phyloP scores from a whole-genome alignment of 768 basidiomycete species.

The Agaricus blazei region DNA sequence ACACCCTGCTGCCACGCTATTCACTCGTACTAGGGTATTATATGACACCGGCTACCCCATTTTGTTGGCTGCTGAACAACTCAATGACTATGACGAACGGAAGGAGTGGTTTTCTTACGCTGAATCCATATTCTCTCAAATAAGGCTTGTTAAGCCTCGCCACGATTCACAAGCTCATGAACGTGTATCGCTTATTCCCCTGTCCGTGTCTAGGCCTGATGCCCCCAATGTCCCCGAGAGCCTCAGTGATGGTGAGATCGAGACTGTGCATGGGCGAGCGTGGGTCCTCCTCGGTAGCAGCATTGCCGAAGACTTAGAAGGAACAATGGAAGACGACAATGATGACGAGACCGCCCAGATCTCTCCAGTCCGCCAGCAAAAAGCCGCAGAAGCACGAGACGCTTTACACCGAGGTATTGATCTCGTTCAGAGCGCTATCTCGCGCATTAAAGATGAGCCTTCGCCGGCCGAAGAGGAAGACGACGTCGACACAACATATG shows the following conservation, averaged over 20 bases:
- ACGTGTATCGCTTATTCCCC: background rate
- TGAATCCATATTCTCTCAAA: slow-evolving; percentile 56
- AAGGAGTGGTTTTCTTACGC: slow-evolving; percentile 58
- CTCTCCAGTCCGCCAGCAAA: slow-evolving; percentile 34
- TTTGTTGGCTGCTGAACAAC: slow-evolving; percentile 53
- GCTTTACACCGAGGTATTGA: slow-evolving; percentile 39
- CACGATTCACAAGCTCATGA: background rate
- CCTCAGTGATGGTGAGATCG: slow-evolving; percentile 20
- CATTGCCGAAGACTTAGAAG: slow-evolving; percentile 50
- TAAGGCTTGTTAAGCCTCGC: slow-evolving; percentile 36
- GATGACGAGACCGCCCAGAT: slow-evolving; percentile 15
- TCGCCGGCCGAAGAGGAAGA: slow-evolving; percentile 4
- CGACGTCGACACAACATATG: background rate
- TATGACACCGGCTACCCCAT: slow-evolving; percentile 56
- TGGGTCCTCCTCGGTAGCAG: slow-evolving; percentile 56
- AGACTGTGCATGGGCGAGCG: slow-evolving; percentile 44
- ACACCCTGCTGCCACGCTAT: slow-evolving; percentile 8
- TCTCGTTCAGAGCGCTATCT: slow-evolving; percentile 37
- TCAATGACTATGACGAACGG: slow-evolving; percentile 38
- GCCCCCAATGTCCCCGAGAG: background rate
- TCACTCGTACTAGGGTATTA: slow-evolving; percentile 24
- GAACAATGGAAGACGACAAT: slow-evolving; percentile 40
- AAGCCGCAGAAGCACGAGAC: slow-evolving; percentile 53
- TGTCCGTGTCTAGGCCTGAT: background rate
- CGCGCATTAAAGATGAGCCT: slow-evolving; percentile 15